A percentile compares a stretch with the other conserved stretches of the same genome.
Evolutionary conservation across 192 early-diverging fungal genomes (phyloP).

Genomic region (Coemansia sp.): DNA sequence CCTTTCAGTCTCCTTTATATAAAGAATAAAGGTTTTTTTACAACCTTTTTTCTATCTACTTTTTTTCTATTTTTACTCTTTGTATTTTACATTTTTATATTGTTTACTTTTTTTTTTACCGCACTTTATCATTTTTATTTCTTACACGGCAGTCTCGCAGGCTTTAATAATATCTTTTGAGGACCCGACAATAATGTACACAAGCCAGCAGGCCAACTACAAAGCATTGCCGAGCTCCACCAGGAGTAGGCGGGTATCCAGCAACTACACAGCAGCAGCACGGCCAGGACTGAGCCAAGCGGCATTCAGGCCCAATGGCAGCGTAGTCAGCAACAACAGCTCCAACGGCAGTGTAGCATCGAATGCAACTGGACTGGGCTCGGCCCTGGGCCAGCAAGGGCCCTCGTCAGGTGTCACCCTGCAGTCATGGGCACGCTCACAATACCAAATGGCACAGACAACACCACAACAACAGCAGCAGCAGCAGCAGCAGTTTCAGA

Average conservation of each 20-base stretch:
- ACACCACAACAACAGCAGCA: conserved; percentile 13
- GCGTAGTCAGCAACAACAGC: conserved; percentile 8
- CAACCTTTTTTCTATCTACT: too few species aligned
- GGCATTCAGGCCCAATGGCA: conserved; percentile 15
- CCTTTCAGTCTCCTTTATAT: not conserved
- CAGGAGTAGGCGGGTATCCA: conserved; percentile 44
- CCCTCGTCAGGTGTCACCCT: conserved; percentile 20
- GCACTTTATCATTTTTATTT: too few species aligned
- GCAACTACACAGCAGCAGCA: conserved; percentile 18
- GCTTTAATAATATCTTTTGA: too few species aligned
- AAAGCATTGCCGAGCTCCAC: conserved; percentile 49
- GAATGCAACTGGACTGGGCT: not conserved
- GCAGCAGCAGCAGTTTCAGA: conserved; percentile 7
- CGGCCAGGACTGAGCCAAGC: conserved; percentile 46
- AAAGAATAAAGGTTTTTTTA: too few species aligned
- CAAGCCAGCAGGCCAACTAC: conserved; percentile 43
- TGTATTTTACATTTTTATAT: conserved; percentile 2
- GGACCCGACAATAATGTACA: conserved; percentile 25
- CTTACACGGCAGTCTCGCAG: too few species aligned
- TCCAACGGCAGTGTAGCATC: not conserved
- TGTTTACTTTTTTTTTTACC: not conserved
- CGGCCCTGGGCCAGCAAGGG: too few species aligned
- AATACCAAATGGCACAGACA: conserved; percentile 31
- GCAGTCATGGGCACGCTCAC: conserved; percentile 51
- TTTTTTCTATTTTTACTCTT: too few species aligned